A percentile compares a stretch with the other conserved stretches of the same genome.
These are phyloP conservation scores for Pseudomassariella vexata DNA, from an alignment of 2,329 filamentous ascomycete genomes.

Conservation along the genomic window DNA sequence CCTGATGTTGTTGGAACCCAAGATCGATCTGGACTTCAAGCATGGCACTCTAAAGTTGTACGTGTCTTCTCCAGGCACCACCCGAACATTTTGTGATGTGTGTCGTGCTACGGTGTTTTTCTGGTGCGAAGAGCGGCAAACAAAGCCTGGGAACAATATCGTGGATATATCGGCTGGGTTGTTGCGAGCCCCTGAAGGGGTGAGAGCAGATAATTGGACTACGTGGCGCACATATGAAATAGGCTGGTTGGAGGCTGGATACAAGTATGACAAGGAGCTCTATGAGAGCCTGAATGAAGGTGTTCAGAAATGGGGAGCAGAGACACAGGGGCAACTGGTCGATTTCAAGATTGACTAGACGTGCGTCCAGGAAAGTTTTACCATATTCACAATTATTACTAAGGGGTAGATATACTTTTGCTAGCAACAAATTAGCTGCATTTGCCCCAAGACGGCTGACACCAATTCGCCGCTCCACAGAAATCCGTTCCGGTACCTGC, in stretches of 20 bases:
- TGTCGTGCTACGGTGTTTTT: slow-evolving; percentile 41
- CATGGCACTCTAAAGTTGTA: slow-evolving; percentile 40
- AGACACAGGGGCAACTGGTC: slow-evolving; percentile 24
- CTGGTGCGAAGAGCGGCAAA: slow-evolving; percentile 18
- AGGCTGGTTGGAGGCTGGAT: slow-evolving; percentile 23
- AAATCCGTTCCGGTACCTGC: no score
- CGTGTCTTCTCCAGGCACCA: slow-evolving; percentile 29
- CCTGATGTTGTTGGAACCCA: slow-evolving; percentile 27
- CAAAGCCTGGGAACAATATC: slow-evolving; percentile 25
- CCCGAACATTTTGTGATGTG: slow-evolving; percentile 37
- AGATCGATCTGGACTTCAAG: slow-evolving; percentile 27
- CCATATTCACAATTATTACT: no score
- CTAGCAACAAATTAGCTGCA: no score
- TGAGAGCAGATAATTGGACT: slow-evolving; percentile 38
- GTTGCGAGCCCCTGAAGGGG: slow-evolving; percentile 36
- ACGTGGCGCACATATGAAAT: slow-evolving; percentile 35
- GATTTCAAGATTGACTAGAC: no score
- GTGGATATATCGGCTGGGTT: slow-evolving; percentile 38
- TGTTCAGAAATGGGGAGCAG: slow-evolving; percentile 29
- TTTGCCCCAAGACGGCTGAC: no score
- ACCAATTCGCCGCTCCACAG: no score
- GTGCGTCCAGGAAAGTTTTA: no score
- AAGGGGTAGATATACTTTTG: no score
- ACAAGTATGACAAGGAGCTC: slow-evolving; percentile 17
- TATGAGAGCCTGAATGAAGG: slow-evolving; percentile 18